Evolutionary conservation across 1,139 yeast genomes (phyloP).

Genomic region (Taiozyma sp.): DNA sequence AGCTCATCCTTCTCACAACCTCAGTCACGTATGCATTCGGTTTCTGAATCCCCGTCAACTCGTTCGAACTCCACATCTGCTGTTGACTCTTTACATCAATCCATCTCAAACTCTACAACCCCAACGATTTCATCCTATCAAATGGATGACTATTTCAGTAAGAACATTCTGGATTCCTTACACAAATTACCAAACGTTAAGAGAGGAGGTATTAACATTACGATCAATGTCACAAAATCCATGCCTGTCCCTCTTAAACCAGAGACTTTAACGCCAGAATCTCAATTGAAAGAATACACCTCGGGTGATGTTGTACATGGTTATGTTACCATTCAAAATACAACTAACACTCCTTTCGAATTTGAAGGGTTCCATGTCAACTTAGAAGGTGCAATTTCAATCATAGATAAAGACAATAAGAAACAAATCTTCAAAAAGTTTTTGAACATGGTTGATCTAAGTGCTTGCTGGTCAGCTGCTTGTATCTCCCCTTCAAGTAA

Average conservation of each 20-base stretch:
- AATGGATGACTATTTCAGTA: slow-evolving; percentile 4
- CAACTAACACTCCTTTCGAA: slow-evolving; percentile 34
- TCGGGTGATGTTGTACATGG: slow-evolving; percentile 58
- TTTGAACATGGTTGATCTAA: slow-evolving; percentile 37
- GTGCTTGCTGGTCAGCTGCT: slow-evolving; percentile 38
- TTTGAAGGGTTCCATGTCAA: slow-evolving; percentile 58
- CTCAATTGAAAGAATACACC: slow-evolving; percentile 40
- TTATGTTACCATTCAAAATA: slow-evolving; percentile 42
- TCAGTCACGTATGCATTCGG: not conserved
- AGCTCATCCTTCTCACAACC: not conserved
- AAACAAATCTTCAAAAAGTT: slow-evolving; percentile 32
- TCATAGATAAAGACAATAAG: slow-evolving; percentile 26
- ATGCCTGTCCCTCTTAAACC: slow-evolving; percentile 25
- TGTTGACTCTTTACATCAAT: not conserved
- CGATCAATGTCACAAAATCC: slow-evolving; percentile 30
- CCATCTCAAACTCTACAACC: not conserved
- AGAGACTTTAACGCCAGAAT: slow-evolving; percentile 24
- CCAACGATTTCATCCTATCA: not conserved
- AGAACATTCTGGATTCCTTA: slow-evolving; percentile 11
- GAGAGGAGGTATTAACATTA: slow-evolving; percentile 28
- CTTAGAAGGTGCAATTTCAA: slow-evolving; percentile 43
- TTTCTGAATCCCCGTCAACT: not conserved
- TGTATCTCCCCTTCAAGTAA: slow-evolving; percentile 40
- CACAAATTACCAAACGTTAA: slow-evolving; percentile 11
- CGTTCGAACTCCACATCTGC: not conserved